Base-by-base conservation (phyloP, 2,329 filamentous ascomycete species). In the Diaporthe citrichinensis region DNA sequence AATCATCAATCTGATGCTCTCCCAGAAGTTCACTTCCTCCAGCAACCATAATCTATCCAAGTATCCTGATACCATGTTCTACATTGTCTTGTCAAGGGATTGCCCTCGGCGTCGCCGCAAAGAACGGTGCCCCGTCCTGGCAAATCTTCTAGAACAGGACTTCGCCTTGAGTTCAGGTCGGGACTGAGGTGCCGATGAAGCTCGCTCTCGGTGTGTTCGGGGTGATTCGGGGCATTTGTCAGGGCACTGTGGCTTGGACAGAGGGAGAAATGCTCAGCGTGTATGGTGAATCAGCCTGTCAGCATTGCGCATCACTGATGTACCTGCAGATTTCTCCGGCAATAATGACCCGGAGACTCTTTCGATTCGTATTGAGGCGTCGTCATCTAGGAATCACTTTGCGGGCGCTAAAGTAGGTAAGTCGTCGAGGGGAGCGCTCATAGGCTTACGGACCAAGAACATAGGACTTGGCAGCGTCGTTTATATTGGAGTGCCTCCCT, bases 331-430 rank as follows among this genome's bases (percentile, higher is more conserved):
- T 25, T 3, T 25, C 12, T 17, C 17, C 46, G 46, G 62, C 3
- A 39, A 28, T 25, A 53, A 68, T 68, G 46, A 28, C 65, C 46
- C 65, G 23, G 46, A 25, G 44, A 41, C 14, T 39, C 65, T 68
- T 53, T 68, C 31, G 65, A 53, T 36, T 53, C 65, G 62, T 39
- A 34, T 28, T 23, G 46, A 69, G 65, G 65, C 49, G 65, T 69
- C 65, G 65, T 69, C 65, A 69, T 55, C 65, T 55, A 14, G 46
- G 49, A 39, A 69, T 55, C 65, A 69, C 31, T 55, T 55, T 55
- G 65, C 49, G 65, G 65, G 65, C 65, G 49, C 65, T 69, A 69
- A 53, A 69, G 65, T 31, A 69, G 65, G 65, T 17, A 46, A 34
- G 49, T 55, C n/a, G 34, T 69, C 20, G 49, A 55, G 23, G 65